phyloP scores from a whole-genome alignment of 176 grass and related monocot genomes.

The Thalia dealbata region DNA sequence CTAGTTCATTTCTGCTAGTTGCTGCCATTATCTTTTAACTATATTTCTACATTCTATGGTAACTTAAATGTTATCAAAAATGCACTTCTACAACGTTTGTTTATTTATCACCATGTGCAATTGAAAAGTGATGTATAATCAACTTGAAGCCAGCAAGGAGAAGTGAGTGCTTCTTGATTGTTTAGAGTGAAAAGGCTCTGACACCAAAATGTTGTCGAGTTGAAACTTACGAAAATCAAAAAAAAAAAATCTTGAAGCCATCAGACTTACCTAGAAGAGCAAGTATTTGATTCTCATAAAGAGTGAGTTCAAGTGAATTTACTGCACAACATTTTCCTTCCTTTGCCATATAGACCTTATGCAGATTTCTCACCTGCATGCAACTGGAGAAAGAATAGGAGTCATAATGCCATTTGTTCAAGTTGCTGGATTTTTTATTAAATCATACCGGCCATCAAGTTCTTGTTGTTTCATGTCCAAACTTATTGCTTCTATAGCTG shows the following conservation, averaged over 20 bases:
- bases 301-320: slow-evolving; percentile 36
- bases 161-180: too few species aligned
- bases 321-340: slow-evolving; percentile 36
- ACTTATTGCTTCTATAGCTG: slow-evolving; percentile 27
- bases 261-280: slow-evolving; percentile 35
- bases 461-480: slow-evolving; percentile 44
- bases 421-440: background rate
- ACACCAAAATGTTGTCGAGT: too few species aligned
- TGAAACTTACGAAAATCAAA: too few species aligned
- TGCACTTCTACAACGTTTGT: background rate
- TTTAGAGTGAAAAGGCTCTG: too few species aligned
- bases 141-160: too few species aligned
- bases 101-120: background rate
- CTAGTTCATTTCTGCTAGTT: too few species aligned
- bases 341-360: slow-evolving; percentile 34
- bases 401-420: background rate
- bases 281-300: slow-evolving; percentile 46
- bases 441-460: slow-evolving; percentile 39
- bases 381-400: slow-evolving; percentile 29
- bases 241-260: too few species aligned
- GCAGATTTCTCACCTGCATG: slow-evolving; percentile 35
- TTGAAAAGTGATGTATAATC: too few species aligned
- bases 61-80: background rate
- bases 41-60: too few species aligned
- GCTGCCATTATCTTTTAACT: too few species aligned